A percentile compares a stretch with the other conserved stretches of the same genome.
These are phyloP conservation scores for Penstemon davidsonii DNA, from an alignment of 257 asterid species.

Conservation along the genomic window DNA sequence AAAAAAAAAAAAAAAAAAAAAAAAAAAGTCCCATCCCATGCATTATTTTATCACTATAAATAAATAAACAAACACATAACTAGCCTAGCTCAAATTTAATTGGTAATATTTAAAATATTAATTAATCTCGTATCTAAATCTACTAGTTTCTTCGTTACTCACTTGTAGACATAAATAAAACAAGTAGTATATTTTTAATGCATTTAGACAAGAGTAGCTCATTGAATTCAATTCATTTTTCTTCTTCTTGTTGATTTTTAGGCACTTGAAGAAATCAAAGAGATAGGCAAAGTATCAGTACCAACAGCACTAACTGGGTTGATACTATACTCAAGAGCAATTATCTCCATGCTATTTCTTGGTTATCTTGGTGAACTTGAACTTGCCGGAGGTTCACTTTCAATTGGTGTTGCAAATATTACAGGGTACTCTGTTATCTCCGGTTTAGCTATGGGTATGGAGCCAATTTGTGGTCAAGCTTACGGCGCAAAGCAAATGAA, in stretches of 20 bases:
- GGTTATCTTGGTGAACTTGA: slow-evolving; percentile 92
- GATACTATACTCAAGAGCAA: slow-evolving; percentile 73
- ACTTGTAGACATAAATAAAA: too few relatives aligned
- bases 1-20: background rate
- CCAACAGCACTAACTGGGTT: slow-evolving; percentile 88
- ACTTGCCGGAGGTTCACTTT: slow-evolving; percentile 87
- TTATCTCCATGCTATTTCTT: slow-evolving; percentile 92
- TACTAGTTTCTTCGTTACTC: too few relatives aligned
- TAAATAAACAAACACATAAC: too few relatives aligned
- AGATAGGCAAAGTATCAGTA: slow-evolving; percentile 75
- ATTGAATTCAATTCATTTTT: background rate
- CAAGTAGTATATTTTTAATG: too few relatives aligned
- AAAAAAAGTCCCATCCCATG: too few relatives aligned
- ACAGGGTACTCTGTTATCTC: slow-evolving; percentile 97
- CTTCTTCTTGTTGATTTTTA: slow-evolving; percentile 18
- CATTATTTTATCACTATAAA: too few relatives aligned
- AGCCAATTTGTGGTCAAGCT: slow-evolving; percentile 96
- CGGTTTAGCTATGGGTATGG: slow-evolving; percentile 99
- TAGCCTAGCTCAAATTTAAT: too few relatives aligned
- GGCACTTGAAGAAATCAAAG: slow-evolving; percentile 81
- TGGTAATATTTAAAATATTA: too few relatives aligned
- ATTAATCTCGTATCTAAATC: too few relatives aligned
- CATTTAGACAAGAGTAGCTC: too few relatives aligned
- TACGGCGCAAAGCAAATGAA: slow-evolving; percentile 91
- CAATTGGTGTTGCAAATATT: slow-evolving; percentile 93